Conservation (phyloP, 2,329 filamentous ascomycete genomes). For the Ophiostoma populinum region DNA sequence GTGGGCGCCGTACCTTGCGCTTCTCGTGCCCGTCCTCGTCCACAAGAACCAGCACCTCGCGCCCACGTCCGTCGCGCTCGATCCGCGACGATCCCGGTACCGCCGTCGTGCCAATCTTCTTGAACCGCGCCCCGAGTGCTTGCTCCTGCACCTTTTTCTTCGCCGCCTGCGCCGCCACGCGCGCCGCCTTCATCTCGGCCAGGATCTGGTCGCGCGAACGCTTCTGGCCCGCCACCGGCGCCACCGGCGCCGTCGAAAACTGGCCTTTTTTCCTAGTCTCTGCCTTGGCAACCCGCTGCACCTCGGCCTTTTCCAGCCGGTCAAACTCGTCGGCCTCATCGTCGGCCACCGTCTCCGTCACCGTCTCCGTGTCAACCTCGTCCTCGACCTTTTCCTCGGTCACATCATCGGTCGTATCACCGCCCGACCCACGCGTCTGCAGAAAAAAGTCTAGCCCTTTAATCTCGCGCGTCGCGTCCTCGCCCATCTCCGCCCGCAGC, state of each 20-base stretch:
- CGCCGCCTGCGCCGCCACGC: constrained; percentile 40
- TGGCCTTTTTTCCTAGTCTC: constrained; percentile 44
- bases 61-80: constrained; percentile 41
- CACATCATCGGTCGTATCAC: constrained; percentile 43
- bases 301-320: constrained; percentile 34
- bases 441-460: constrained; percentile 84
- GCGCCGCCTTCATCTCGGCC: constrained; percentile 46
- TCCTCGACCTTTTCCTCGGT: constrained; percentile 15
- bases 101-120: constrained; percentile 41
- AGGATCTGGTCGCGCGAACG: constrained; percentile 48
- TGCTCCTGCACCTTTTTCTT: constrained; percentile 35
- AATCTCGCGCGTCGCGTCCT: constrained; percentile 34
- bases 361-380: constrained; percentile 2
- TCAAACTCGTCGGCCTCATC: constrained; percentile 53
- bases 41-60: constrained; percentile 46
- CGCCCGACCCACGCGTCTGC: constrained; percentile 48
- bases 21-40: constrained; percentile 51
- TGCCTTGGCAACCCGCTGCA: constrained; percentile 34
- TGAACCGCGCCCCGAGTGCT: constrained; percentile 41
- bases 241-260: constrained; percentile 34
- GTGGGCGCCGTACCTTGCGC: constrained; percentile 38
- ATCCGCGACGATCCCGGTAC: constrained; percentile 26
- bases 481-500: constrained; percentile 25
- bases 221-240: constrained; percentile 38
- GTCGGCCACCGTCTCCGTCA: constrained; percentile 13